Evolutionary conservation across 108 stramenopile species (phyloP).

Genomic region (Skeletonema costatum): DNA sequence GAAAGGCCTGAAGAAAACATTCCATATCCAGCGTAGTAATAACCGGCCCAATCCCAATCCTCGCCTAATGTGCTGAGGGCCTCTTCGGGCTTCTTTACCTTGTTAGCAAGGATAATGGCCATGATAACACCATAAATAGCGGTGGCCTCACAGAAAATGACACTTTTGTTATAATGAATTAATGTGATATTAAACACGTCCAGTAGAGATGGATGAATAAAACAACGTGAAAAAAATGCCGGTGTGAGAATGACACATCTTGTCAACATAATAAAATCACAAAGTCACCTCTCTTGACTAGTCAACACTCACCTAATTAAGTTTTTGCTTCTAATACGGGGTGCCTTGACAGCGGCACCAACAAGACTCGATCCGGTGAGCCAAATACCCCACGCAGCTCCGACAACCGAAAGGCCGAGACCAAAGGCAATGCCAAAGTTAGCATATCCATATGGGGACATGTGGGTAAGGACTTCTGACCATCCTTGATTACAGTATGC

Average conservation of each 20-base stretch:
- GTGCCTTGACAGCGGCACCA: conserved; percentile 98
- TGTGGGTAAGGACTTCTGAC: conserved; percentile 97
- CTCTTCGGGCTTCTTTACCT: conserved; percentile 89
- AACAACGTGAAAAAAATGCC: conserved; percentile 5
- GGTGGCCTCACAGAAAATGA: conserved; percentile 99
- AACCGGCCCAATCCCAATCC: conserved; percentile 85
- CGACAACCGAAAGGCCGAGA: conserved; percentile 94
- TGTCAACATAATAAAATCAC: neutral
- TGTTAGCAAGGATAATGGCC: conserved; percentile 97
- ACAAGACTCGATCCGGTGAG: conserved; percentile 96
- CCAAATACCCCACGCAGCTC: conserved; percentile 98
- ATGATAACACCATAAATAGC: conserved; percentile 99
- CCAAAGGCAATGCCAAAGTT: conserved; percentile 97
- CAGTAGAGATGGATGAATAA: neutral
- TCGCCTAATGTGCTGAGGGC: conserved; percentile 60
- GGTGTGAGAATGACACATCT: conserved; percentile 2
- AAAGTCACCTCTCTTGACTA: neutral
- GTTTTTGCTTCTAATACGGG: conserved; percentile 97
- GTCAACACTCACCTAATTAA: conserved; percentile 83
- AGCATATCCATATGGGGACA: conserved; percentile 97
- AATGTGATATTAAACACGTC: neutral
- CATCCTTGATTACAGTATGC: conserved; percentile 90
- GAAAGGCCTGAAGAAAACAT: conserved; percentile 96
- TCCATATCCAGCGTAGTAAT: conserved; percentile 97
- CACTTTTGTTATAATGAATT: conserved; percentile 47